These are phyloP conservation scores for Neonectria sp. DNA, from an alignment of 2,329 filamentous ascomycete genomes.

Conservation along the genomic window DNA sequence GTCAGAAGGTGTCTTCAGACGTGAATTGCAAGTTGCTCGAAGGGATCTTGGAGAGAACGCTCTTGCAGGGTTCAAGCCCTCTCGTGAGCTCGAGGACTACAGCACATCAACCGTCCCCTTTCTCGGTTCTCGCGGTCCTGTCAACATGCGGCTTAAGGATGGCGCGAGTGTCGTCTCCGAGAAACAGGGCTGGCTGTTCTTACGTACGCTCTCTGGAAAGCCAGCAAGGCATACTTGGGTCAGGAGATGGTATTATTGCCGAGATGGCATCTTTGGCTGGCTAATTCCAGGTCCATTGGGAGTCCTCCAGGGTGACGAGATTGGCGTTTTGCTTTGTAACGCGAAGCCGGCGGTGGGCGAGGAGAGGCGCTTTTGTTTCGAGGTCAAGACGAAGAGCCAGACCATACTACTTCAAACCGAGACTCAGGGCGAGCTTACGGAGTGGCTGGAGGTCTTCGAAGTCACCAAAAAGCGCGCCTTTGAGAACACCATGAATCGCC, in stretches of 20 bases:
- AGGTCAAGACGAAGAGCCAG: conserved; percentile 97
- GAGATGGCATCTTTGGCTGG: conserved; percentile 96
- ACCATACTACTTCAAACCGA: conserved; percentile 93
- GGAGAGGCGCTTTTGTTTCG: conserved; percentile 96
- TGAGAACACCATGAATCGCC: conserved; percentile 76
- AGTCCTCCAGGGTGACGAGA: conserved; percentile 96
- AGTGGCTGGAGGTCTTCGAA: conserved; percentile 96
- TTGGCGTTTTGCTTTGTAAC: conserved; percentile 94
- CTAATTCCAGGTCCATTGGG: conserved; percentile 87
- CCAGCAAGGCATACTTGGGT: conserved; percentile 92
- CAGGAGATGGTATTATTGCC: conserved; percentile 94
- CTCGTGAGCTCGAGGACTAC: conserved; percentile 94
- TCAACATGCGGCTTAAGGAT: conserved; percentile 71
- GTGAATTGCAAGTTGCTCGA: conserved; percentile 84
- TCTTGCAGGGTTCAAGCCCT: conserved; percentile 80
- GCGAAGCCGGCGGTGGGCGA: conserved; percentile 92
- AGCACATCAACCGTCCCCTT: conserved; percentile 91
- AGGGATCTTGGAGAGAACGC: conserved; percentile 87
- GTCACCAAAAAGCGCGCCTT: conserved; percentile 93
- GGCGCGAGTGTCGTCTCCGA: conserved; percentile 71
- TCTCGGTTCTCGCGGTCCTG: conserved; percentile 79
- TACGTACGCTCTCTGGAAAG: conserved; percentile 87
- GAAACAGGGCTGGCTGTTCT: conserved; percentile 95
- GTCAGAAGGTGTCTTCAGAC: conserved; percentile 85
- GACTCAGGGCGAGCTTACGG: conserved; percentile 90